Conservation (phyloP, 345 rosid genomes). For the Eucalyptus erythrocorys region DNA sequence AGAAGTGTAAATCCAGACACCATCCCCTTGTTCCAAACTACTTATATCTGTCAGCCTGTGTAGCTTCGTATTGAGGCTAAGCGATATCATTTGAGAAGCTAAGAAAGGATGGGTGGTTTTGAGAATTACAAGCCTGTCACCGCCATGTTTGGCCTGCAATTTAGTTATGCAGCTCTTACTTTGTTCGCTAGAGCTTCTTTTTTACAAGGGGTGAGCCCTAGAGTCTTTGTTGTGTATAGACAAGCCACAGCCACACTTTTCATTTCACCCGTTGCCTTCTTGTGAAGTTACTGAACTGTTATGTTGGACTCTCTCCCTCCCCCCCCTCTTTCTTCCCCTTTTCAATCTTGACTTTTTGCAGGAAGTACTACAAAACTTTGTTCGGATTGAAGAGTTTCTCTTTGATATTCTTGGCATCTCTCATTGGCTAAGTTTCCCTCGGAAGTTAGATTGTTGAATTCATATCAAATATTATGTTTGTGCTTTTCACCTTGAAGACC, state of each 20-base stretch:
- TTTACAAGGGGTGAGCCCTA: constrained; percentile 23
- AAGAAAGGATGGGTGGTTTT: neutral
- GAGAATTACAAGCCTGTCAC: constrained; percentile 11
- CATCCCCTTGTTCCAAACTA: neutral
- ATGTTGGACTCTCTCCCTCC: neutral
- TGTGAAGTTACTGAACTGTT: neutral
- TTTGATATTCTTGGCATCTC: constrained; percentile 19
- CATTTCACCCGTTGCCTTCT: constrained; percentile 20
- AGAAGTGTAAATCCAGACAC: neutral
- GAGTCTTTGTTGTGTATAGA: constrained; percentile 20
- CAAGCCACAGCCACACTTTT: constrained; percentile 21
- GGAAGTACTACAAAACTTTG: constrained; percentile 2
- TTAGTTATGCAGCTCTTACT: constrained; percentile 7
- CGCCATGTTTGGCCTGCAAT: constrained; percentile 22
- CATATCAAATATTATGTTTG: neutral
- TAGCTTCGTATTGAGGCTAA: neutral
- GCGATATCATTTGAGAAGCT: neutral
- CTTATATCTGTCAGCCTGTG: neutral
- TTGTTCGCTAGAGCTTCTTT: constrained; percentile 18
- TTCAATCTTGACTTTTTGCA: neutral
- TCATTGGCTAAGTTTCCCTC: constrained; percentile 17
- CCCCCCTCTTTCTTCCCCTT: neutral
- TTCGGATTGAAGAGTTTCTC: constrained; percentile 17
- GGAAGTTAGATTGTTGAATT: too few relatives aligned
- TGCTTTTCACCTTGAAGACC: neutral